Evolutionary conservation across 2,329 filamentous ascomycete genomes (phyloP).

Genomic region (Periconia macrospinosa): DNA sequence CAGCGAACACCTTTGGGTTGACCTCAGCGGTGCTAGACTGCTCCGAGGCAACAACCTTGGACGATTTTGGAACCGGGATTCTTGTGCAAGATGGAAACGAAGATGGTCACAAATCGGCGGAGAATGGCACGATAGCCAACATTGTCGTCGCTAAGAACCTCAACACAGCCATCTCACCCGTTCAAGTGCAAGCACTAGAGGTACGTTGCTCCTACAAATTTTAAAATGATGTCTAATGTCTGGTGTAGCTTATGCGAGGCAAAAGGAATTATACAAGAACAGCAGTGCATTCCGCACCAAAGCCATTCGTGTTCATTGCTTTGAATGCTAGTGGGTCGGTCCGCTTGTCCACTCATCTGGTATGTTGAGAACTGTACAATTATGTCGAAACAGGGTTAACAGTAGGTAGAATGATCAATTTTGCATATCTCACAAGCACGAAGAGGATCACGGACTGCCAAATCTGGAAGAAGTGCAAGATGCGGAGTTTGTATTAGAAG

Average conservation of each 20-base stretch:
- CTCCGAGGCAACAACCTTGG: slow-evolving; percentile 70
- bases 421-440: slow-evolving; percentile 85
- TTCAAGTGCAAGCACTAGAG: slow-evolving; percentile 79
- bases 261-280: slow-evolving; percentile 76
- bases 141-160: slow-evolving; percentile 81
- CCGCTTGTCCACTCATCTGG: slow-evolving; percentile 47
- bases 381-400: slow-evolving; percentile 26
- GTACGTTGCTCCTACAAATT: slow-evolving; percentile 30
- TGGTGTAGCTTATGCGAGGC: slow-evolving; percentile 71
- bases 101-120: slow-evolving; percentile 41
- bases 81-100: slow-evolving; percentile 49
- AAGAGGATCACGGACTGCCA: slow-evolving; percentile 69
- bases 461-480: slow-evolving; percentile 66
- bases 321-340: slow-evolving; percentile 56
- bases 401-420: slow-evolving; percentile 77
- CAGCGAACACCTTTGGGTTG: slow-evolving; percentile 71
- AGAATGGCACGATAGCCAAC: slow-evolving; percentile 69
- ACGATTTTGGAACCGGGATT: slow-evolving; percentile 76
- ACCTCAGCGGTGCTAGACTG: slow-evolving; percentile 72
- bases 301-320: slow-evolving; percentile 77
- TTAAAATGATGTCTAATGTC: slow-evolving; percentile 37
- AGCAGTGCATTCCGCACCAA: slow-evolving; percentile 72
- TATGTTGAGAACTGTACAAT: slow-evolving; percentile 11
- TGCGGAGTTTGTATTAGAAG: slow-evolving; percentile 22
- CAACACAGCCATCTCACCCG: slow-evolving; percentile 68